phyloP scores from a whole-genome alignment of 2,329 filamentous ascomycete genomes.

The Remersonia thermophila region DNA sequence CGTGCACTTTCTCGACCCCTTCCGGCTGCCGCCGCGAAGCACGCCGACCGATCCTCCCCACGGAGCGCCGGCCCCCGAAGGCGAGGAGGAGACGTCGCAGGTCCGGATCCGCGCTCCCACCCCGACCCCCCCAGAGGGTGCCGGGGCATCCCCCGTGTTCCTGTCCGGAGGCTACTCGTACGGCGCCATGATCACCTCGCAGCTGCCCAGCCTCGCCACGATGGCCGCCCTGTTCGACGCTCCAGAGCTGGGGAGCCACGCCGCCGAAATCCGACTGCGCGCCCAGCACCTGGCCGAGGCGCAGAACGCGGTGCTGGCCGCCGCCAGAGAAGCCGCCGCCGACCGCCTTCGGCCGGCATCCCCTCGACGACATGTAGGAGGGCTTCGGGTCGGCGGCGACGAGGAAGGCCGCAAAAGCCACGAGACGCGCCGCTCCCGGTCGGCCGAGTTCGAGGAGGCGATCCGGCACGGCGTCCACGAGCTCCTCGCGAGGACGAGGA shows the following conservation, averaged over 20 bases:
- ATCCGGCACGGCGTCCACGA: conserved; percentile 36
- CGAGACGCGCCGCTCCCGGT: conserved; percentile 27
- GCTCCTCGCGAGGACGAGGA: conserved; percentile 30
- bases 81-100: not conserved
- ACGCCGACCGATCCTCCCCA: not conserved
- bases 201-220: conserved; percentile 50
- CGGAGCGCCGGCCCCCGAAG: not conserved
- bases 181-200: conserved; percentile 68
- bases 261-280: conserved; percentile 56
- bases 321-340: conserved; percentile 22
- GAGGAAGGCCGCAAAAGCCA: conserved; percentile 31
- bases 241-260: conserved; percentile 41
- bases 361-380: conserved; percentile 24
- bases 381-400: conserved; percentile 38
- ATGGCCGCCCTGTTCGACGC: conserved; percentile 49
- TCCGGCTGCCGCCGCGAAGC: conserved; percentile 11
- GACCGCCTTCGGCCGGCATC: conserved; percentile 21
- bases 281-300: conserved; percentile 56
- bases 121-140: conserved; percentile 1
- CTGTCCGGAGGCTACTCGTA: conserved; percentile 80
- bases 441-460: conserved; percentile 34
- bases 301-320: conserved; percentile 38
- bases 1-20: conserved; percentile 44
- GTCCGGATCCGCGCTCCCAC: conserved; percentile 6
- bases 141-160: conserved; percentile 19